Conservation (phyloP, 306 rosid species). For the Cotoneaster glaucophyllus region DNA sequence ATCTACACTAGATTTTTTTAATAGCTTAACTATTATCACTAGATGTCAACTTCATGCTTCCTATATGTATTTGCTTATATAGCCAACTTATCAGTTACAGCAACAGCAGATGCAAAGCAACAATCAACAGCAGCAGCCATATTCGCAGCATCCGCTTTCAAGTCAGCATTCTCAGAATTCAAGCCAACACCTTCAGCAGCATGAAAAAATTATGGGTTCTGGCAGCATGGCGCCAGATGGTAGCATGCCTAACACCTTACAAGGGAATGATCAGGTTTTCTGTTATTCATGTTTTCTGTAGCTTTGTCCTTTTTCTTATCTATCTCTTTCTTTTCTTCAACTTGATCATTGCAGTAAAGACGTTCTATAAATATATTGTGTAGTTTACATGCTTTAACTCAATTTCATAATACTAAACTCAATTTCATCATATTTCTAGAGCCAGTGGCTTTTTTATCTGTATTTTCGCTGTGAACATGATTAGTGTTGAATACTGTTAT, state of each 20-base stretch:
- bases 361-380: background rate
- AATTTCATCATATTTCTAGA: background rate
- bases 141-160: slow-evolving; percentile 36
- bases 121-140: slow-evolving; percentile 42
- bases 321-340: background rate
- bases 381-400: background rate
- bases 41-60: slow-evolving; percentile 5
- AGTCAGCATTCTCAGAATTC: slow-evolving; percentile 43
- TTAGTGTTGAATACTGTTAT: background rate
- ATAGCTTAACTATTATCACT: background rate
- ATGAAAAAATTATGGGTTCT: slow-evolving; percentile 36
- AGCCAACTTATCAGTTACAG: slow-evolving; percentile 20
- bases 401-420: background rate
- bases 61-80: slow-evolving; percentile 1
- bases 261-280: slow-evolving; percentile 58
- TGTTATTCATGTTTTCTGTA: slow-evolving; percentile 5
- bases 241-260: slow-evolving; percentile 35
- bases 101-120: slow-evolving; percentile 38
- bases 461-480: background rate
- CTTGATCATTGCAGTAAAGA: background rate
- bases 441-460: background rate
- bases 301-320: background rate
- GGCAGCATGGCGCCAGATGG: slow-evolving; percentile 31
- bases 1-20: slow-evolving; percentile 13
- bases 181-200: slow-evolving; percentile 37